Percentiles rank a stretch among this genome's conserved stretches.
phyloP scores from a whole-genome alignment of 2,329 filamentous ascomycete species.

The Fusarium sp. region DNA sequence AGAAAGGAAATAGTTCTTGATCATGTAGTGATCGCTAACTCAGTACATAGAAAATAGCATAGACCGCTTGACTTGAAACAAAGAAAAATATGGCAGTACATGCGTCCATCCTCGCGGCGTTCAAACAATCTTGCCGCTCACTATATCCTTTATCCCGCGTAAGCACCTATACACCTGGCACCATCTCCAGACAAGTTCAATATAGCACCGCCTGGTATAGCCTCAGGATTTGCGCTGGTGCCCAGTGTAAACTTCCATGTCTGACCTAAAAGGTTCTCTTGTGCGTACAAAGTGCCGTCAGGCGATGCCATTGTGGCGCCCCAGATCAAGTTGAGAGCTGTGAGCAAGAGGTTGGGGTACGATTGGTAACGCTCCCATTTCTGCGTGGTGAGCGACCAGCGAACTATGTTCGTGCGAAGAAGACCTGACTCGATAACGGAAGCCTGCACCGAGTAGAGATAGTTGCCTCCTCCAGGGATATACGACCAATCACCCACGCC shows the following conservation, averaged over 20 bases:
- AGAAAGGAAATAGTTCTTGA: slow-evolving; percentile 23
- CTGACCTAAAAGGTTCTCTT: slow-evolving; percentile 13
- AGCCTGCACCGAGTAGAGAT: slow-evolving; percentile 34
- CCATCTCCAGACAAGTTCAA: slow-evolving; percentile 32
- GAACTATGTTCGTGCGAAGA: slow-evolving; percentile 23
- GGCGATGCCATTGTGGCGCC: slow-evolving; percentile 15
- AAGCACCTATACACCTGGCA: slow-evolving; percentile 28
- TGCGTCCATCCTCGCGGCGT: slow-evolving; percentile 28
- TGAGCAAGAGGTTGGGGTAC: slow-evolving; percentile 2
- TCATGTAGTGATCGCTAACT: slow-evolving; percentile 21
- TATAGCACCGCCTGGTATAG: slow-evolving; percentile 8
- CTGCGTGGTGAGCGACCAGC: slow-evolving; percentile 4
- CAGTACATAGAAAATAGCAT: slow-evolving; percentile 28
- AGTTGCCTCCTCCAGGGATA: slow-evolving; percentile 35
- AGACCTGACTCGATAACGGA: slow-evolving; percentile 6
- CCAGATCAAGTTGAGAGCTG: slow-evolving; percentile 21
- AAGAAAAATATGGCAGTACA: slow-evolving; percentile 23
- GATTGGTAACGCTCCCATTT: slow-evolving; percentile 8
- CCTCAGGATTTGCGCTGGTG: neutral
- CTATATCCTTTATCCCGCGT: neutral
- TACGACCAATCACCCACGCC: slow-evolving; percentile 37
- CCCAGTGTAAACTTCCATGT: slow-evolving; percentile 29
- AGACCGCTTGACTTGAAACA: slow-evolving; percentile 25
- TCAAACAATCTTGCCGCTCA: slow-evolving; percentile 38
- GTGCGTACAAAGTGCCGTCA: slow-evolving; percentile 5